Conservation (phyloP, 805 yeast genomes). For the Candida verbasci region DNA sequence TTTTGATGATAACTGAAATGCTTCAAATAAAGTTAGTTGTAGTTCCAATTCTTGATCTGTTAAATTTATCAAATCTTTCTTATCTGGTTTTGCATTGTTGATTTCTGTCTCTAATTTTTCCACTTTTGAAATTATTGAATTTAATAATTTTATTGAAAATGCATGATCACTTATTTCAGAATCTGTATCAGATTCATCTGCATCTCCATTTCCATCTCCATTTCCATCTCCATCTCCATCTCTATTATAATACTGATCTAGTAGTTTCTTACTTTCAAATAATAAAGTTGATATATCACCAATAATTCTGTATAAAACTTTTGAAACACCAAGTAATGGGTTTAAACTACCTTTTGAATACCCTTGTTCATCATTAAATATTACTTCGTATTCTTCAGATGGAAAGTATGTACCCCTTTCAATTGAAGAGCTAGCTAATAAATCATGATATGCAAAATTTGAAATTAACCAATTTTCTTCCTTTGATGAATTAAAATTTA, state of each 20-base stretch:
- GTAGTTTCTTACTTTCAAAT: slow-evolving; percentile 41
- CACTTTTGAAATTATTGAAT: slow-evolving; percentile 25
- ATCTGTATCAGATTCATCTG: slow-evolving; percentile 14
- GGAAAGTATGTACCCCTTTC: slow-evolving; percentile 66
- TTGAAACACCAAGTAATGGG: slow-evolving; percentile 70
- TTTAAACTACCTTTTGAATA: slow-evolving; percentile 46
- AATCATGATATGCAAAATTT: slow-evolving; percentile 78
- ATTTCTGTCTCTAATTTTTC: slow-evolving; percentile 45
- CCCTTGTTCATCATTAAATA: slow-evolving; percentile 37
- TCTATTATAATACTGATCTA: slow-evolving; percentile 9
- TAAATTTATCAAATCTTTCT: slow-evolving; percentile 37
- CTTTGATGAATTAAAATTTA: slow-evolving; percentile 45
- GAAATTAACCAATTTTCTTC: slow-evolving; percentile 71
- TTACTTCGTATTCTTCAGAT: slow-evolving; percentile 51
- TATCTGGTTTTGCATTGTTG: slow-evolving; percentile 49
- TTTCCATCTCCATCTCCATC: slow-evolving; percentile 8
- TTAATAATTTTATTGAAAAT: slow-evolving; percentile 16
- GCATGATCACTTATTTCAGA: slow-evolving; percentile 23
- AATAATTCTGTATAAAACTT: slow-evolving; percentile 59
- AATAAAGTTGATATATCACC: slow-evolving; percentile 67
- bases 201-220: no score
- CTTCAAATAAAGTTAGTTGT: slow-evolving; percentile 68
- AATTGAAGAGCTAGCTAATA: slow-evolving; percentile 57
- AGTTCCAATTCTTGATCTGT: slow-evolving; percentile 51
- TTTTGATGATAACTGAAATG: slow-evolving; percentile 64